These are phyloP conservation scores for Kwoniella bestiolae DNA, from an alignment of 768 basidiomycete genomes.

Conservation along the genomic window DNA sequence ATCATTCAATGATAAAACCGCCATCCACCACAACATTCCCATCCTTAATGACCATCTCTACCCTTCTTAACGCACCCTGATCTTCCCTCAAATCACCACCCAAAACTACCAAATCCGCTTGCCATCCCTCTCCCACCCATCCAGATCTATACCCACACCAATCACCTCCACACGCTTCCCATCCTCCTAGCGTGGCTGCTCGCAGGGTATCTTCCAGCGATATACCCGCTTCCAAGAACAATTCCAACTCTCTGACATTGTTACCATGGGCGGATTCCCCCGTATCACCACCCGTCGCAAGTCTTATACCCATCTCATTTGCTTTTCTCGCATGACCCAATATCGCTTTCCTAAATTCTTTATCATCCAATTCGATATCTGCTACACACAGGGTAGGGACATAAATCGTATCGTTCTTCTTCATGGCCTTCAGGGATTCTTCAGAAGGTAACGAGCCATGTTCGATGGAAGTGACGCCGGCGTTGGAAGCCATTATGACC, in stretches of 20 bases:
- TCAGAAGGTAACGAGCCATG: neutral
- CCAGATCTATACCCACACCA: conserved; percentile 27
- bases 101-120: conserved; percentile 28
- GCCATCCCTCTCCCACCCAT: conserved; percentile 24
- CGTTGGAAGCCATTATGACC: neutral
- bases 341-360: neutral
- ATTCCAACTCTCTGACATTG: conserved; percentile 25
- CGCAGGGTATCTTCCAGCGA: conserved; percentile 22
- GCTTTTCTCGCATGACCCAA: neutral
- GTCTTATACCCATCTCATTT: conserved; percentile 17
- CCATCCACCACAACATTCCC: conserved; percentile 17
- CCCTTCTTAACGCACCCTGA: conserved; percentile 11
- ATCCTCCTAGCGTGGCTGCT: conserved; percentile 26
- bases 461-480: neutral
- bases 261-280: conserved; percentile 23
- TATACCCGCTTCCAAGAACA: conserved; percentile 24
- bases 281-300: conserved; percentile 30
- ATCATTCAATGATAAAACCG: neutral
- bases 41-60: conserved; percentile 30
- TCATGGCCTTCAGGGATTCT: conserved; percentile 21
- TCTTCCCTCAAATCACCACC: conserved; percentile 25
- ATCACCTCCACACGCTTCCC: conserved; percentile 37
- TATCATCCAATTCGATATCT: neutral
- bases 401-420: conserved; percentile 25
- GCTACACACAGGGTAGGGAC: conserved; percentile 26